Evolutionary conservation across 352 stramenopile species (phyloP), one percentile per base, ranked within the genome.

Genomic region (Globisporangium emineosum): DNA sequence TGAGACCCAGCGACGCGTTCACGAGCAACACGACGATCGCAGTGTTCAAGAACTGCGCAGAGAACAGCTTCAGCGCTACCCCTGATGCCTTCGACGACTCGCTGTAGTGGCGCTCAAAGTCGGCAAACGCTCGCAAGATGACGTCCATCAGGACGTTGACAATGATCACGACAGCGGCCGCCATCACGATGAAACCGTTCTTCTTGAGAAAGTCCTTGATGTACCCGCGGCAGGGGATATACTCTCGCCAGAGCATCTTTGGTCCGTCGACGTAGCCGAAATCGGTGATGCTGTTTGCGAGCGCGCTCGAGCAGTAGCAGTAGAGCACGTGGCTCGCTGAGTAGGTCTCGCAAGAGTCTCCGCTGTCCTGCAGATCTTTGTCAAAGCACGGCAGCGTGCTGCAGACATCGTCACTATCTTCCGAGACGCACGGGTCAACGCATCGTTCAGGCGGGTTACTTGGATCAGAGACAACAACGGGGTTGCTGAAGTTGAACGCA

Each of bases 41-140:
- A 0, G 88, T 96, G 68, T 92, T 96, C 15, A 96, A 66, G 23
- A 94, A 93, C 62, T 94, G 86, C 3, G 88, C 78, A 12, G 61
- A 60, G 29, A 94, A 93, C 73, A 94, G 87, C 62, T 94, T 96
- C 42, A 91, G 29, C 3, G 81, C 79, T 35, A 94, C 76, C 0
- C 79, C 81, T 0, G 79, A 81, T 9, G 86, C 83, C 69, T 94
- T 93, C n/a, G 79, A 69, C 0, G 88, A 94, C 66, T 94, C 86
- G 43, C 84, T 94, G 19, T 79, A 83, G 56, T 94, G 88, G 0
- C 71, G 63, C 59, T 96, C 88, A 52, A 94, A 93, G 2, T 56
- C 69, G 0, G 86, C 79, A 27, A 96, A 91, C 0, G 66, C 64
- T 3, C 82, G 79, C 25, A 96, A 52, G 27, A 90, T 90, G 1